A percentile compares a stretch with the other conserved stretches of the same genome.
These are phyloP conservation scores for Collybia sp. DNA, from an alignment of 768 basidiomycete species.

Conservation along the genomic window DNA sequence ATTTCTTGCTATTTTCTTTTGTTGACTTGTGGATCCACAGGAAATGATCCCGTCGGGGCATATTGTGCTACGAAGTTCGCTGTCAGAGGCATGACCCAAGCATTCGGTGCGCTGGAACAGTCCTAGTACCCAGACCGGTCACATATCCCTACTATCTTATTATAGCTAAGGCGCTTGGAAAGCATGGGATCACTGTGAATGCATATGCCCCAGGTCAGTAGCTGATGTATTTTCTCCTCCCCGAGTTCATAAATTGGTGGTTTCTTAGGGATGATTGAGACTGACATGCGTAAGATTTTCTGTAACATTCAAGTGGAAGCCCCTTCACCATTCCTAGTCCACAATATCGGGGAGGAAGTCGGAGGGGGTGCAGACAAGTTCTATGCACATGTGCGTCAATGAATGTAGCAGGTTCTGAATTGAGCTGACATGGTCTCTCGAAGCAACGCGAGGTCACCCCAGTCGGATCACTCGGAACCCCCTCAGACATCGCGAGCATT, in stretches of 20 bases:
- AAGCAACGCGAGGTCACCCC: neutral
- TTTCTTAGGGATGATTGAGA: constrained; percentile 3
- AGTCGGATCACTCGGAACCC: constrained; percentile 12
- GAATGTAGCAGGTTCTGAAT: neutral
- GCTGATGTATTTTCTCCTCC: neutral
- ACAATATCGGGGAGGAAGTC: neutral
- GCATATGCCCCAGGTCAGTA: constrained; percentile 17
- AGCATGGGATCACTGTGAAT: constrained; percentile 24
- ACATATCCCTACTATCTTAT: neutral
- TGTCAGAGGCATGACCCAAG: constrained; percentile 29
- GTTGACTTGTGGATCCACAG: neutral
- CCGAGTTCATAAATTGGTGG: neutral
- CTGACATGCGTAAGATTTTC: constrained; percentile 1
- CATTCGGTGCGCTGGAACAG: constrained; percentile 9
- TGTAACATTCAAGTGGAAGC: neutral
- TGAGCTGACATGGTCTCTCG: neutral
- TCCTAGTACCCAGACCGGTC: neutral
- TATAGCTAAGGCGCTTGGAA: constrained; percentile 16
- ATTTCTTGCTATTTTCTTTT: too few relatives aligned
- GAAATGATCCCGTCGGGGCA: constrained; percentile 9
- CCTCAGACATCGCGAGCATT: constrained; percentile 23
- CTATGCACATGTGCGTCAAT: neutral
- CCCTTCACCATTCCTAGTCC: neutral
- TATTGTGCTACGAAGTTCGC: constrained; percentile 36
- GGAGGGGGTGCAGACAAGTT: neutral